Base-by-base conservation (phyloP, 306 rosid genomes). In the Corylus avellana region DNA sequence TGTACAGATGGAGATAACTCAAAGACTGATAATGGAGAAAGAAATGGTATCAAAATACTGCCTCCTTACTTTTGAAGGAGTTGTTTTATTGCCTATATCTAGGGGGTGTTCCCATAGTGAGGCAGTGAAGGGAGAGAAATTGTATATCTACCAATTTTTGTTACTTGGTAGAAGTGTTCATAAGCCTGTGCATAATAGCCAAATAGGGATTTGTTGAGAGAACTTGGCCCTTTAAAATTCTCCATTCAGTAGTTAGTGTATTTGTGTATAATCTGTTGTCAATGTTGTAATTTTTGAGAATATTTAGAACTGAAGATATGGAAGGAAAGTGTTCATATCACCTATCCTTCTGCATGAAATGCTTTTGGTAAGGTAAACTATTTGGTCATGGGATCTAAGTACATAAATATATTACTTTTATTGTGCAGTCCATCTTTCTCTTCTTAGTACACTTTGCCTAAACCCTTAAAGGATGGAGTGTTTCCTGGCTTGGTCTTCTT, bases 141-240 rank as follows among this genome's bases (percentile, higher is more conserved):
- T 84, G 91, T 88, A 78, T 77, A 82, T 88, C 78, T 81, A 77
- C 89, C 87, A 76, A 86, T 58, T 76, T 88, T 86, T 82, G 84
- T 75, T 75, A 80, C 81, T 75, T 58, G 79, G 91, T 75, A 85
- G 58, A 77, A 79, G 77, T 77, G 51, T 77, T 73, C 55, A 55
- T 78, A 84, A 87, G 83, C 22, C 66, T 85, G 92, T 94, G 92
- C 77, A 84, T 89, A 92, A 84, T 89, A 92, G 85, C 76, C 77
- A 66, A 67, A 77, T 85, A 80, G 89, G 77, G 55, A 72, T 42
- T 59, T 73, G 25, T 85, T 29, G 78, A 81, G 89, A 80, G 86
- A 87, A 76, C 79, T 87, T 69, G 50, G 69, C 67, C 56, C 57
- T 32, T 22, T 70, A 44, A 25, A 84, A 42, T 75, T 86, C 78